A percentile compares a stretch with the other conserved stretches of the same genome.
Conservation (phyloP, 495 filamentous ascomycete genomes). For the Hypoxylon fragiforme region DNA sequence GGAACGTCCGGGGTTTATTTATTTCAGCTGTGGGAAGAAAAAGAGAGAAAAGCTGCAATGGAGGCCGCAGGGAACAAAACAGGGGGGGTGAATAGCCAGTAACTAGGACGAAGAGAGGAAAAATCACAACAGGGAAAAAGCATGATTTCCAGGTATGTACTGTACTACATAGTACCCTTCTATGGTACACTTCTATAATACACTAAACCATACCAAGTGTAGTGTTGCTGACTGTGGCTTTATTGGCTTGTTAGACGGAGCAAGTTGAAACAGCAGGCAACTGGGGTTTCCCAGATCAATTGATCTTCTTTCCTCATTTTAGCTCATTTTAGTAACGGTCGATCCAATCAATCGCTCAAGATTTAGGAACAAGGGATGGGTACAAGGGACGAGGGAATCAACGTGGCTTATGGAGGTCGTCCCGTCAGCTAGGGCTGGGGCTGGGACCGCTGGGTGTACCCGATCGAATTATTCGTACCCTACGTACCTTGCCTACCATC, state of each 20-base stretch:
- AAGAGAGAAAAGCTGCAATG: slow-evolving; percentile 2
- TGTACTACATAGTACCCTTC: not conserved
- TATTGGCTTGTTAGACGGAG: slow-evolving; percentile 11
- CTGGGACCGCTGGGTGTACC: slow-evolving; percentile 14
- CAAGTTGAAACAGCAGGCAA: slow-evolving; percentile 23
- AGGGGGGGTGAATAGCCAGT: not conserved
- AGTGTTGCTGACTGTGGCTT: not conserved
- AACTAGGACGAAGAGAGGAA: not conserved
- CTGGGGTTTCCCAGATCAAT: slow-evolving; percentile 11
- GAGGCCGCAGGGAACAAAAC: slow-evolving; percentile 17
- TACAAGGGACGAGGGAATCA: not conserved
- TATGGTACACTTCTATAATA: slow-evolving; percentile 7
- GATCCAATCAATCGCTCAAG: slow-evolving; percentile 25
- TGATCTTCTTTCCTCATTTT: not conserved
- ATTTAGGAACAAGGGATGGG: too few relatives aligned
- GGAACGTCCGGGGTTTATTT: slow-evolving; percentile 30
- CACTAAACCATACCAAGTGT: slow-evolving; percentile 11
- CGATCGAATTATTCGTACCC: not conserved
- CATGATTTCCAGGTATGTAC: not conserved
- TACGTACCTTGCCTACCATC: slow-evolving; percentile 16
- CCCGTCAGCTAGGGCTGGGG: slow-evolving; percentile 13
- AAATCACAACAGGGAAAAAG: slow-evolving; percentile 16
- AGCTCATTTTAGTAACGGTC: slow-evolving; percentile 13
- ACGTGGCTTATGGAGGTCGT: slow-evolving; percentile 27
- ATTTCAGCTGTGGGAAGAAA: slow-evolving; percentile 16